Conservation (phyloP, 2,329 filamentous ascomycete species). For the Paecilomyces niveus region DNA sequence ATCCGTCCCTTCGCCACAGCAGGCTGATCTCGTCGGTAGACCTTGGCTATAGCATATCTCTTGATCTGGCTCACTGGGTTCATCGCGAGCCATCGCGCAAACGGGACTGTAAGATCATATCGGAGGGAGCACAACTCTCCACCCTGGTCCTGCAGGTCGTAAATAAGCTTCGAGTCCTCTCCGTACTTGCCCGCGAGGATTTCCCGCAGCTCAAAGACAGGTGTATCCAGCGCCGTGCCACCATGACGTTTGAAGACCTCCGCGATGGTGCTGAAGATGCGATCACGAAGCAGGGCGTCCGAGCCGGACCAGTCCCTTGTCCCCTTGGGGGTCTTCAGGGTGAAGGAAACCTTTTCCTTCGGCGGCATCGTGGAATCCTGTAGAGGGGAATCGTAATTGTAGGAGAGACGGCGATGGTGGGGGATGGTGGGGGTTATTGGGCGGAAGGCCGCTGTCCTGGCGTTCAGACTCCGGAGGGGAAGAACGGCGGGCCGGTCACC, state of each 20-base stretch:
- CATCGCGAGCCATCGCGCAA: conserved; percentile 90
- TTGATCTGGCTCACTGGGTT: conserved; percentile 82
- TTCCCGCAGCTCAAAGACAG: conserved; percentile 79
- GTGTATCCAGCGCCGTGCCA: conserved; percentile 70
- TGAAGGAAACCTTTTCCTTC: conserved; percentile 43
- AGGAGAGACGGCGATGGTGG: conserved; percentile 11
- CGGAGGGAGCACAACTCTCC: conserved; percentile 78
- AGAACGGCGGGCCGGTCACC: conserved; percentile 9
- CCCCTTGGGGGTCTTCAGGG: conserved; percentile 84
- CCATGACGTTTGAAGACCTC: conserved; percentile 79
- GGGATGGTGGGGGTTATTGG: conserved; percentile 9
- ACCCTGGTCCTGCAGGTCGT: conserved; percentile 80
- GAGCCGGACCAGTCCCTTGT: conserved; percentile 79
- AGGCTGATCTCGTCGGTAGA: conserved; percentile 73
- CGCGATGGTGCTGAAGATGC: conserved; percentile 69
- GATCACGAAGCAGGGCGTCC: conserved; percentile 73
- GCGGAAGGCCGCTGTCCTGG: conserved; percentile 5
- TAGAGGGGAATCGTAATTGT: conserved; percentile 6
- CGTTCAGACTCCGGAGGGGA: conserved; percentile 9
- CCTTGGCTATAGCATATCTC: conserved; percentile 92
- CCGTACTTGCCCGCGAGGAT: conserved; percentile 87
- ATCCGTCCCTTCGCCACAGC: conserved; percentile 87
- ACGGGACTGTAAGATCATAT: conserved; percentile 83
- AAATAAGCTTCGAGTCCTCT: conserved; percentile 87
- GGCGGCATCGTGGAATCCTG: conserved; percentile 6